Evolutionary conservation across 2,329 filamentous ascomycete genomes (phyloP).

Genomic region (Falciphora oryzae): DNA sequence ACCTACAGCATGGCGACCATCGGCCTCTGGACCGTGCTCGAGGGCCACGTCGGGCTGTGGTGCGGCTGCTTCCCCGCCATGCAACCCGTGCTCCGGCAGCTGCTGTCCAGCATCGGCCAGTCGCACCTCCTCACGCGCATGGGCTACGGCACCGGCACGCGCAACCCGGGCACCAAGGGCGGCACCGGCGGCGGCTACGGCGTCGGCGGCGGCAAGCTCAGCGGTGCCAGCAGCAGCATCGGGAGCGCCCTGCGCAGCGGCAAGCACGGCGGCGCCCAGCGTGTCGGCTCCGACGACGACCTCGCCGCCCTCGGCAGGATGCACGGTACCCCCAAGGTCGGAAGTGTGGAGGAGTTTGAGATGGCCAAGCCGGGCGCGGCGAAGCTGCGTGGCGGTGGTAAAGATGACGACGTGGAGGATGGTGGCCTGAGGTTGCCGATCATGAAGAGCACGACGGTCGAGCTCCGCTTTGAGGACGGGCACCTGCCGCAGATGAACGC

Average conservation of each 20-base stretch:
- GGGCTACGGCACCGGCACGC: no score
- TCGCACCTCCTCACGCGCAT: constrained; percentile 4
- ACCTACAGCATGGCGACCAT: constrained; percentile 31
- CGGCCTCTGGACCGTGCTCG: constrained; percentile 34
- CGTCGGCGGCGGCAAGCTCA: not conserved
- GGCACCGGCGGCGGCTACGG: not conserved
- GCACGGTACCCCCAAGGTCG: no score
- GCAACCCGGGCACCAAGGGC: not conserved
- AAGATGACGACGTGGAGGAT: not conserved
- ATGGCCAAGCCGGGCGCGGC: not conserved
- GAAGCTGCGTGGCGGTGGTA: not conserved
- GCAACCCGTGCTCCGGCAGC: constrained; percentile 31
- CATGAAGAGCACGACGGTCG: not conserved
- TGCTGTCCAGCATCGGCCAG: constrained; percentile 22
- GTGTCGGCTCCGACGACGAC: constrained; percentile 3
- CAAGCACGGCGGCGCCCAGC: not conserved
- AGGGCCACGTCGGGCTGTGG: constrained; percentile 38
- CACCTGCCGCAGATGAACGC: not conserved
- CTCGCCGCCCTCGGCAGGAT: not conserved
- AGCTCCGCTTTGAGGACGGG: not conserved
- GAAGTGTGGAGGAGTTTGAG: not conserved
- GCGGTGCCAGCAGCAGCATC: not conserved
- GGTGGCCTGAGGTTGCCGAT: not conserved
- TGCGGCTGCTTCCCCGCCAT: constrained; percentile 34
- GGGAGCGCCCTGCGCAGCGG: constrained; percentile 5